Percentiles rank a stretch among this genome's conserved stretches.
These are phyloP conservation scores for Solanum rostratum DNA, from an alignment of 257 asterid species.

Conservation along the genomic window DNA sequence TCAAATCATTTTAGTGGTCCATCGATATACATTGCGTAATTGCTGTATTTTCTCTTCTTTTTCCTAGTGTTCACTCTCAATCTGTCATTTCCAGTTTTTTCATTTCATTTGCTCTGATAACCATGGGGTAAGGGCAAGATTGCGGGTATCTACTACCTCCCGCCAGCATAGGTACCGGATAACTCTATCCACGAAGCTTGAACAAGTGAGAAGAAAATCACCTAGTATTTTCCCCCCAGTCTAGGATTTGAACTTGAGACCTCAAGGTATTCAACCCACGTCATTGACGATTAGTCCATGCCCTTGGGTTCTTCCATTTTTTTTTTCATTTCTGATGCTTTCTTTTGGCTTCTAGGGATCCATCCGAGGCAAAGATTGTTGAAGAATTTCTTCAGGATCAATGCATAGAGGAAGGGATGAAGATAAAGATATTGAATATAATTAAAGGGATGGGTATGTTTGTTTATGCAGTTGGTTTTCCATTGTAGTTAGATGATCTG, in stretches of 20 bases:
- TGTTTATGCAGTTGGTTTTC: neutral
- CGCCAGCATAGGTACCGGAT: neutral
- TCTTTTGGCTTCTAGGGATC: conserved; percentile 40
- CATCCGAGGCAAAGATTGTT: conserved; percentile 63
- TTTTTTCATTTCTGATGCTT: neutral
- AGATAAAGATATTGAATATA: conserved; percentile 42
- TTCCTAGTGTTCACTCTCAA: neutral
- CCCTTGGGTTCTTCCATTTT: neutral
- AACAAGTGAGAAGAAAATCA: neutral
- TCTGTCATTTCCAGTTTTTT: neutral
- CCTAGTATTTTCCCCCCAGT: neutral
- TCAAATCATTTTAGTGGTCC: neutral
- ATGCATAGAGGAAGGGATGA: conserved; percentile 47
- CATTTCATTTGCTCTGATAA: neutral
- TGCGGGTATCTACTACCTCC: neutral
- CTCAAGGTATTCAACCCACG: neutral
- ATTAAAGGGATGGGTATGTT: conserved; percentile 76
- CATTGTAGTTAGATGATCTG: neutral
- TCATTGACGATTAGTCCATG: neutral
- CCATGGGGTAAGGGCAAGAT: neutral
- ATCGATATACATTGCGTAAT: neutral
- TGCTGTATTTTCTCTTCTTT: neutral
- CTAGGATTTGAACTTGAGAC: neutral
- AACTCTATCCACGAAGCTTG: neutral
- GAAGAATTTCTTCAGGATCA: conserved; percentile 75